Conservation (phyloP, 2,329 filamentous ascomycete species). For the Colletotrichum liaoningense region DNA sequence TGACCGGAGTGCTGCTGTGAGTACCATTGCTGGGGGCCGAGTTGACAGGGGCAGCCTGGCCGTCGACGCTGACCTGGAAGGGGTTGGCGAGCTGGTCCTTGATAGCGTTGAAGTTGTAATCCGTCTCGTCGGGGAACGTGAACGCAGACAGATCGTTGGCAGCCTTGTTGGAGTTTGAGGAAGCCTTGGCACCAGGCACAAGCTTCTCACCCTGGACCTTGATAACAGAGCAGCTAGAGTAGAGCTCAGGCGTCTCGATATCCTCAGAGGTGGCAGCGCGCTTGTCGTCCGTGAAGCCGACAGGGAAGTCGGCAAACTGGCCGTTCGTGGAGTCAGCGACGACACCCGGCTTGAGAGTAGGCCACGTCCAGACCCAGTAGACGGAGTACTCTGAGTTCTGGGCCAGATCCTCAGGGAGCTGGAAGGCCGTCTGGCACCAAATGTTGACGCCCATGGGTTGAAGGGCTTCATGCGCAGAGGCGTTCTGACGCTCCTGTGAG, state of each 20-base stretch:
- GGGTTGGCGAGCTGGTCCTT: slow-evolving; percentile 56
- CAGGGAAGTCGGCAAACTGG: slow-evolving; percentile 55
- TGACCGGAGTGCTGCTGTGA: slow-evolving; percentile 34
- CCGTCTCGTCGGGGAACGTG: slow-evolving; percentile 49
- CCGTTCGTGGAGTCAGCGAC: slow-evolving; percentile 51
- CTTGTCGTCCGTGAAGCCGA: slow-evolving; percentile 34
- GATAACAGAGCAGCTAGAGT: slow-evolving; percentile 41
- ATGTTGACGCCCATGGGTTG: slow-evolving; percentile 68
- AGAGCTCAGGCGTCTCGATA: slow-evolving; percentile 50
- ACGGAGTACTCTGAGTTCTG: slow-evolving; percentile 78
- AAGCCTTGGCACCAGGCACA: slow-evolving; percentile 1
- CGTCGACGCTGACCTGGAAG: slow-evolving; percentile 56
- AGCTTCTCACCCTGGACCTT: slow-evolving; percentile 35
- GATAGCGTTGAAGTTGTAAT: slow-evolving; percentile 57
- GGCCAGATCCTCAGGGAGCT: slow-evolving; percentile 75
- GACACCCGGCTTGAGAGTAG: slow-evolving; percentile 63
- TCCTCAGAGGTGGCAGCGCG: slow-evolving; percentile 29
- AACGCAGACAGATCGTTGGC: slow-evolving; percentile 34
- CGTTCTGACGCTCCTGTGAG: slow-evolving; percentile 66
- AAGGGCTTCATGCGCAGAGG: slow-evolving; percentile 63
- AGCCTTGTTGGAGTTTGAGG: slow-evolving; percentile 34
- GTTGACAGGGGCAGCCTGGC: slow-evolving; percentile 29
- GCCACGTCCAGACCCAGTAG: slow-evolving; percentile 99
- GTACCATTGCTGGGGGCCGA: slow-evolving; percentile 37
- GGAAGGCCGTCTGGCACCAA: slow-evolving; percentile 85